Percentiles rank a stretch among this genome's conserved stretches.
phyloP scores from a whole-genome alignment of 2,329 filamentous ascomycete species.

The Stenocarpella maydis region DNA sequence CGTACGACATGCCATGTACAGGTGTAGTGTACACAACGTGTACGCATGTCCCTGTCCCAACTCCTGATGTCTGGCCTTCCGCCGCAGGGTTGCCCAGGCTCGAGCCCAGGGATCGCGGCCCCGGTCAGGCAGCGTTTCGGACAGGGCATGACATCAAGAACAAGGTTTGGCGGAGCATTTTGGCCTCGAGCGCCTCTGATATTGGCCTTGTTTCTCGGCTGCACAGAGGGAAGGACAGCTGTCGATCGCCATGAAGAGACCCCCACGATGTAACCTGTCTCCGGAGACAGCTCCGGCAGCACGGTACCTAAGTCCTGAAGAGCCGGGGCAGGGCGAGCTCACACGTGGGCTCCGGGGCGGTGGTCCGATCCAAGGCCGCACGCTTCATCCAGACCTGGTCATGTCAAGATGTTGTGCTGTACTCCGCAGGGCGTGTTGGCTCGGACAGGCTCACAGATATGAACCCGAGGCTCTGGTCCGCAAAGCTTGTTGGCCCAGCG shows the following conservation, averaged over 20 bases:
- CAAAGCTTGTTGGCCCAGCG: conserved; percentile 13
- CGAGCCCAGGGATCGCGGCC: conserved; percentile 14
- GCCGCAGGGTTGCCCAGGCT: conserved; percentile 12
- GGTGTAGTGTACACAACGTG: too few relatives aligned
- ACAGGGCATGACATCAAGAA: conserved; percentile 29
- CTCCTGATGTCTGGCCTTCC: neutral
- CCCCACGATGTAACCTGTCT: too few relatives aligned
- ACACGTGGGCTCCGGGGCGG: neutral
- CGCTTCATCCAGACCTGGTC: too few relatives aligned
- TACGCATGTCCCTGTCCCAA: too few relatives aligned
- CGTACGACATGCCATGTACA: too few relatives aligned
- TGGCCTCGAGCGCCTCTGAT: neutral
- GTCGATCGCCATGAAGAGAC: conserved; percentile 20
- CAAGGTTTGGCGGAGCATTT: conserved; percentile 28
- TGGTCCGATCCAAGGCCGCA: too few relatives aligned
- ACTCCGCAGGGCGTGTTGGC: too few relatives aligned
- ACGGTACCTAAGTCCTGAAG: neutral
- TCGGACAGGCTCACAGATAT: neutral
- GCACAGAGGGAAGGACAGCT: neutral
- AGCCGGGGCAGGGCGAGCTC: neutral
- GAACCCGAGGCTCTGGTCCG: conserved; percentile 7
- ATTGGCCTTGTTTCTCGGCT: neutral
- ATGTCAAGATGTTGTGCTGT: too few relatives aligned
- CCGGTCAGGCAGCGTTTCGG: conserved; percentile 9
- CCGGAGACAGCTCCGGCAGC: conserved; percentile 11